These are phyloP conservation scores for Achaetomium macrosporum DNA, from an alignment of 2,329 filamentous ascomycete species.

Conservation along the genomic window DNA sequence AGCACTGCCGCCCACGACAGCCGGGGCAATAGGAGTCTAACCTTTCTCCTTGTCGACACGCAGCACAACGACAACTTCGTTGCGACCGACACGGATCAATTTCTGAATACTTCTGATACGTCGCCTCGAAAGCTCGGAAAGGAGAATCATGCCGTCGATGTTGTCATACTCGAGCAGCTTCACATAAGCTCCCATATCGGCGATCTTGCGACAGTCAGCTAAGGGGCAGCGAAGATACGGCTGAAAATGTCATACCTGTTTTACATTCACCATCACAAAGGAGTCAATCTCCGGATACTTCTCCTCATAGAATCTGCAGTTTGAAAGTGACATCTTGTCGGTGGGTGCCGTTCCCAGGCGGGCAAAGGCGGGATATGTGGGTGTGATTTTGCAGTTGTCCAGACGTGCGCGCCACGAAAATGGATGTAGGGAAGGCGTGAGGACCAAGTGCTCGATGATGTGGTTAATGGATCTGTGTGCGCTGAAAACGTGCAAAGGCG, in stretches of 20 bases:
- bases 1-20: constrained; percentile 17
- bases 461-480: too few relatives aligned
- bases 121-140: constrained; percentile 93
- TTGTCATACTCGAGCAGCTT: constrained; percentile 99
- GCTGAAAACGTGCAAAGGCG: not conserved
- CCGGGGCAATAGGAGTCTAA: constrained; percentile 37
- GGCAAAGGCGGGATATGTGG: constrained; percentile 15
- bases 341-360: constrained; percentile 23
- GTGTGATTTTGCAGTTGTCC: not conserved
- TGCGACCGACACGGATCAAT: constrained; percentile 93
- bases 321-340: constrained; percentile 35
- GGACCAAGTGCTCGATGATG: too few relatives aligned
- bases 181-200: constrained; percentile 99
- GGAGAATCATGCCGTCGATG: constrained; percentile 99
- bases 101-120: constrained; percentile 99
- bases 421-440: too few relatives aligned
- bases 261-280: constrained; percentile 99
- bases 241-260: constrained; percentile 61
- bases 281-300: constrained; percentile 94
- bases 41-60: constrained; percentile 98
- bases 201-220: constrained; percentile 57
- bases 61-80: constrained; percentile 97
- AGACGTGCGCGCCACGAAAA: too few relatives aligned
- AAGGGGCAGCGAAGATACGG: not conserved
- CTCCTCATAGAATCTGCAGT: constrained; percentile 42